Evolutionary conservation across 106 monocot species (phyloP).

Genomic region (Ottelia alismoides): DNA sequence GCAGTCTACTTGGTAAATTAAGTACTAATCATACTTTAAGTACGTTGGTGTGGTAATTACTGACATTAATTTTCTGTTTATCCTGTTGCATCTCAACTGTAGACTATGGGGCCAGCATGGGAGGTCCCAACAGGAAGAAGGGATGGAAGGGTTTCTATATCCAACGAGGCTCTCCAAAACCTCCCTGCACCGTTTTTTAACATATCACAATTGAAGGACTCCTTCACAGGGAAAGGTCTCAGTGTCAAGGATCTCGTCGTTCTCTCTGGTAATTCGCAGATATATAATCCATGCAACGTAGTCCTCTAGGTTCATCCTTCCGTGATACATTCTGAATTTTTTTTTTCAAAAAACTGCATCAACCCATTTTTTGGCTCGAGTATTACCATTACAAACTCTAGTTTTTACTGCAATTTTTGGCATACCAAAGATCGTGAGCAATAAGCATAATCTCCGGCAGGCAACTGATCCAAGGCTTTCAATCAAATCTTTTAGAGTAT

Average conservation of each 20-base stretch:
- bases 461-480: no score
- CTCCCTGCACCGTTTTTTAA: slow-evolving; percentile 2
- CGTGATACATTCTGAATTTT: no score
- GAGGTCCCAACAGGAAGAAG: slow-evolving; percentile 6
- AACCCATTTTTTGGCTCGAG: no score
- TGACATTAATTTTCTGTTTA: neutral
- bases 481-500: no score
- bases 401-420: no score
- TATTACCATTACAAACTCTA: no score
- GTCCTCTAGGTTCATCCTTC: no score
- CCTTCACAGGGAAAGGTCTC: slow-evolving; percentile 3
- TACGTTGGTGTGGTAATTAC: neutral
- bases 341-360: no score
- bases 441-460: no score
- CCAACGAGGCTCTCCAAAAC: neutral
- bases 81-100: neutral
- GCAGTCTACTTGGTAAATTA: slow-evolving; percentile 28
- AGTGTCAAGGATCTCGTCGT: slow-evolving; percentile 4
- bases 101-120: slow-evolving; percentile 5
- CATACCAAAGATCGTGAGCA: no score
- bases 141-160: neutral
- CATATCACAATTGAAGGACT: neutral
- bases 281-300: no score
- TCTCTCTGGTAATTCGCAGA: slow-evolving; percentile 1
- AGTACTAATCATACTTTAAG: neutral